Base-by-base conservation (phyloP, 2,329 filamentous ascomycete genomes). In the Magnaporthiopsis rhizophila region DNA sequence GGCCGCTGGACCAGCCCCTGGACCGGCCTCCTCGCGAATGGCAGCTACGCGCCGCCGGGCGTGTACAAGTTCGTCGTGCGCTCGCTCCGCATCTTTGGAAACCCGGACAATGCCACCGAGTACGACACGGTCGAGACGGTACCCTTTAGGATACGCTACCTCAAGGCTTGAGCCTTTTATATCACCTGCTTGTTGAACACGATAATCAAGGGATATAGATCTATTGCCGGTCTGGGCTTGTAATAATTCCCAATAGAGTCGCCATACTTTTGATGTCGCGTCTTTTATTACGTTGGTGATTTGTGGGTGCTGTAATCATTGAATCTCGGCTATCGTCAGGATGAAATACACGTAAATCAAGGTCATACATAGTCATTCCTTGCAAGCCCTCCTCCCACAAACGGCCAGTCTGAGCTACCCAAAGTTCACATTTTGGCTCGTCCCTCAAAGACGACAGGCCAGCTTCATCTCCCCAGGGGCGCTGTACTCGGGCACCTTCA, bases 401-500 rank as follows among this genome's bases (percentile, higher is more conserved):
- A 30, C 4, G 30, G 30, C 4, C 30, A 30, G 6, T 30, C 30
- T 30, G 30, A 30, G 30, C 6, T 30, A 5, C 5, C 15, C 38
- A 45, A 45, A 45, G 38, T 18, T 13, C 13, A 4, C 13, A 45
- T 6, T 45, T 18, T 7, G 13, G 13, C 38, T 5, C 15, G 38
- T 15, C 9, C n/a, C 21, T 26, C 34, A 82, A 53, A 82, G 71
- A 61, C 80, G 79, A 67, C 71, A 74, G 1, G 72, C 68, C 26
- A 81, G 71, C 4, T 69, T 68, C 9, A 75, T 62, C 69, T 84
- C 82, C 6, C 81, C 81, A 0, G 82, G 85, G 0, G 82, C 85
- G 66, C 87, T 75, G 71, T 89, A 89, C 12, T 78, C 80, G 1
- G 86, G 86, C 3, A 89, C 89, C 76, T 86, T 89, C 90, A 94